Conservation (phyloP, 257 asterid genomes). For the Fraxinus quadrangulata region DNA sequence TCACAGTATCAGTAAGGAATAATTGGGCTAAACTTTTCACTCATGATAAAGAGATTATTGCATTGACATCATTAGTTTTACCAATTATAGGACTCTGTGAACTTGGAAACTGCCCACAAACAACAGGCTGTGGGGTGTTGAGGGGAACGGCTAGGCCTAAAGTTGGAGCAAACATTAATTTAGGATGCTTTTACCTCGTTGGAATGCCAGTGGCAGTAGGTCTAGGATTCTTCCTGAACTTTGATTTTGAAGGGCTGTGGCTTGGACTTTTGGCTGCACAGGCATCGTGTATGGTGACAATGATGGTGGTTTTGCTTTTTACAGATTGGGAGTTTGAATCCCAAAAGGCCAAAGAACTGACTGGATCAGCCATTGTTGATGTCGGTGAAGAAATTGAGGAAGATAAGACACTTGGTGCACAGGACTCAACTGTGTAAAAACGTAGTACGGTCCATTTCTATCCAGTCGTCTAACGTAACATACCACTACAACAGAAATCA, state of each 20-base stretch:
- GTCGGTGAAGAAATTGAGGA: conserved; percentile 25
- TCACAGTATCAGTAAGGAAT: conserved; percentile 61
- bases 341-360: conserved; percentile 52
- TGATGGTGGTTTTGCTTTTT: conserved; percentile 53
- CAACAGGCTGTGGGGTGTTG: conserved; percentile 43
- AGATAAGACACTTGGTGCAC: neutral
- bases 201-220: conserved; percentile 81
- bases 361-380: conserved; percentile 30
- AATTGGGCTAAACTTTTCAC: conserved; percentile 80
- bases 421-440: neutral
- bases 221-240: conserved; percentile 50
- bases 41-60: conserved; percentile 52
- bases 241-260: conserved; percentile 80
- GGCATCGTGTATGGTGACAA: conserved; percentile 65
- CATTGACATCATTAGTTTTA: conserved; percentile 56
- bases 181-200: conserved; percentile 72
- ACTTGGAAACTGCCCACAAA: conserved; percentile 75
- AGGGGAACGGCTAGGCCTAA: conserved; percentile 89
- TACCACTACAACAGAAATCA: neutral
- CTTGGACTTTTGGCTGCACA: conserved; percentile 85
- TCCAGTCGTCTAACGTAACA: neutral
- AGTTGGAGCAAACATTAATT: conserved; percentile 77
- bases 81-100: conserved; percentile 85
- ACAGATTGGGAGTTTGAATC: conserved; percentile 83
- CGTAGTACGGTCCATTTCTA: neutral